Conservation (phyloP, 768 basidiomycete species). For the Heimioporus sp. region DNA sequence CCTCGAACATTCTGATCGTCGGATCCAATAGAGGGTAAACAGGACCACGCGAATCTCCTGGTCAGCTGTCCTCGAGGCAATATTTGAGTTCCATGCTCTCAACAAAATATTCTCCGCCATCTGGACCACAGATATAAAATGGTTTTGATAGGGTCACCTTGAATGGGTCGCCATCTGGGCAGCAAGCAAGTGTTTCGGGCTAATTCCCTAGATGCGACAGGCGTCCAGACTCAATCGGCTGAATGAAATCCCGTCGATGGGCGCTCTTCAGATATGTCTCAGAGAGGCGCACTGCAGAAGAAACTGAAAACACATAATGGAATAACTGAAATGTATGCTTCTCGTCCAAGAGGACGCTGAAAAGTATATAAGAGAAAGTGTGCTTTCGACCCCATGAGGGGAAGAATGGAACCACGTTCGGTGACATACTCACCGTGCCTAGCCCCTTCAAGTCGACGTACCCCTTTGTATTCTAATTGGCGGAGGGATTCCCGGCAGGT, state of each 20-base stretch:
- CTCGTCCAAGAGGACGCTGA: no score
- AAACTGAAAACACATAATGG: constrained; percentile 13
- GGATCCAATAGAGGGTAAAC: neutral
- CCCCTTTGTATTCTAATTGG: no score
- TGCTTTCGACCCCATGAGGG: no score
- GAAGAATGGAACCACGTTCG: no score
- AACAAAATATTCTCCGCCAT: neutral
- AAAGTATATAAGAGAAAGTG: no score
- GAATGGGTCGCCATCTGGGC: neutral
- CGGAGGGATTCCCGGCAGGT: no score
- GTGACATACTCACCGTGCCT: no score
- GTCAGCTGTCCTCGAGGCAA: constrained; percentile 1
- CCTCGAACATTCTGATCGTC: neutral
- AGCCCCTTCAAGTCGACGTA: no score
- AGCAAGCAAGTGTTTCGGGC: neutral
- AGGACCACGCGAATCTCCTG: neutral
- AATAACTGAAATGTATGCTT: constrained; percentile 8
- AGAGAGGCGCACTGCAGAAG: neutral
- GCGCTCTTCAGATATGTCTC: neutral
- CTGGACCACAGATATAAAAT: neutral
- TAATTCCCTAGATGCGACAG: constrained; percentile 1
- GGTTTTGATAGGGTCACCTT: neutral
- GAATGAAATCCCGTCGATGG: neutral
- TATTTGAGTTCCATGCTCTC: neutral
- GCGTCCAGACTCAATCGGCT: neutral